Evolutionary conservation across 495 filamentous ascomycete species (phyloP), one percentile per base, ranked within the genome.

Genomic region (Penicillium crystallinum): DNA sequence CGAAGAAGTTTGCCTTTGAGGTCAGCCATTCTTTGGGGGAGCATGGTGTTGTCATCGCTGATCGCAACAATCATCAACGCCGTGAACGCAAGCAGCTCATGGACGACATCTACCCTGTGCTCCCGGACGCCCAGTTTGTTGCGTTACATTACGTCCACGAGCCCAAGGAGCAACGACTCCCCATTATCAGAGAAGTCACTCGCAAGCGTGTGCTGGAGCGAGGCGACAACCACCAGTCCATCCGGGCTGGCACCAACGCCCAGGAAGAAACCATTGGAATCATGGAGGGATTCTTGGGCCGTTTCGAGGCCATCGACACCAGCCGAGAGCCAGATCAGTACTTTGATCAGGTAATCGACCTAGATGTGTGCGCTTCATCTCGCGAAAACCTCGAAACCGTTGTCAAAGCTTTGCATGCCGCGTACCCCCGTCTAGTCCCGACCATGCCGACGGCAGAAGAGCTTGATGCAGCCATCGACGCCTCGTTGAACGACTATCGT

Each of bases 161-260:
- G 34, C 81, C 84, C 19, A 79, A 80, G 42, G 55, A 61, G 18
- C 46, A 77, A 55, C 66, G 83, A 65, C 63, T 74, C 4, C 77
- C 86, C 21, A 66, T 73, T 3, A 90, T 97, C 49, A 79, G 84
- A 9, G 73, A 81, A 43, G 77, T 90, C n/a, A 95, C 89, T 0
- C 84, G 82, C 38, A 76, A 83, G 38, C 85, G 93, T 11, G 89
- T 99, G 0, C 72, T 97, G 19, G 73, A 79, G 0, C 88, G 93
- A 12, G 93, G 93, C 0, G 90, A 99, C 67, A 97, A 97, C 63
- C 93, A 99, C 61, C 93, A 99, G 66, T 97, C 92, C 10, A 99
- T 99, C 59, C 91, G 92, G 52, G 77, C 92, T 4, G 85, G 82
- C 11, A 81, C 78, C 29, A 81, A 84, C 59, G 72, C 81, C 41